Percentiles rank a stretch among this genome's conserved stretches.
phyloP scores from a whole-genome alignment of 176 grass and related monocot genomes.

The Saccharum officinarum region DNA sequence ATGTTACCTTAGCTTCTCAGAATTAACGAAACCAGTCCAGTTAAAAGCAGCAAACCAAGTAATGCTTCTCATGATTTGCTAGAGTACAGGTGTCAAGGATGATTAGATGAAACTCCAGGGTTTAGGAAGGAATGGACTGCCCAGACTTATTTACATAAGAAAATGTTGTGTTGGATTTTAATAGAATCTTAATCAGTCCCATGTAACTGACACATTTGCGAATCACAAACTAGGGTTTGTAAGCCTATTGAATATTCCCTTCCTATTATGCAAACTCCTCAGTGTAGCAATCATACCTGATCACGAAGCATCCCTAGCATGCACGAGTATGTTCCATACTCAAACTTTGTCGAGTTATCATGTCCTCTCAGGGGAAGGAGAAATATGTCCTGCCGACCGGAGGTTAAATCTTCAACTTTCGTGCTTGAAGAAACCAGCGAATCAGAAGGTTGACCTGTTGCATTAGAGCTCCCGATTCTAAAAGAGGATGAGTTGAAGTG shows the following conservation, averaged over 20 bases:
- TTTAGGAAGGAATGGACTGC: not conserved
- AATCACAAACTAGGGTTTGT: not conserved
- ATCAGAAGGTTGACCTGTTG: slow-evolving; percentile 29
- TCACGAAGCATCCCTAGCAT: slow-evolving; percentile 74
- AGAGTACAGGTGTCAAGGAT: not conserved
- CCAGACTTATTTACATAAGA: slow-evolving; percentile 1
- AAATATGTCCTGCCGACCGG: slow-evolving; percentile 53
- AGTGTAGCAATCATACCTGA: slow-evolving; percentile 50
- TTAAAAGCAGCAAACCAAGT: not conserved
- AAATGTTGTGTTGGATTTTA: not conserved
- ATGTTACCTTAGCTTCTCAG: not conserved
- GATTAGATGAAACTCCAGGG: not conserved
- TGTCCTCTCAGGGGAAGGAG: slow-evolving; percentile 56
- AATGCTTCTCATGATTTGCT: not conserved
- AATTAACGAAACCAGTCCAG: not conserved
- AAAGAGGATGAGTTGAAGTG: slow-evolving; percentile 65
- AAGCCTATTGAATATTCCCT: not conserved
- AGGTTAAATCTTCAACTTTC: slow-evolving; percentile 39
- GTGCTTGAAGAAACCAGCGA: slow-evolving; percentile 17
- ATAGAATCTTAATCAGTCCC: not conserved
- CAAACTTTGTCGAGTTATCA: slow-evolving; percentile 45
- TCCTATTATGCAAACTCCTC: not conserved
- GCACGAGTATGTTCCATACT: slow-evolving; percentile 63
- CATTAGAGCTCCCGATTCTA: slow-evolving; percentile 40
- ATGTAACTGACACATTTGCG: not conserved